Evolutionary conservation across 75 land plant species (phyloP), one percentile per base, ranked within the genome.

Genomic region (Picea glauca): DNA sequence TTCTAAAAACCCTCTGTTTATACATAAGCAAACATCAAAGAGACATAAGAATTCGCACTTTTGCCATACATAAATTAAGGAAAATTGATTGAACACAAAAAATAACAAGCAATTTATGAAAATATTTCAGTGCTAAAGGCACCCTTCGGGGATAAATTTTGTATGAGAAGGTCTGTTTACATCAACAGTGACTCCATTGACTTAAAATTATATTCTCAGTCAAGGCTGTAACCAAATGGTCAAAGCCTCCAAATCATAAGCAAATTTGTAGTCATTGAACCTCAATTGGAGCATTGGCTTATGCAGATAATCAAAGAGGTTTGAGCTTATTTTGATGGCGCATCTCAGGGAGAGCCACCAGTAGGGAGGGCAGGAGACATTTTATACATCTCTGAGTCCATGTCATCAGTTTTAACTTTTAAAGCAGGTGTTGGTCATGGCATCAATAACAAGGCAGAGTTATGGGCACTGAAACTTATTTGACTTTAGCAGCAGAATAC

Each of bases 1-100:
- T 96, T 23, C 88, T 87, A 54, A 87, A 96, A 12, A 96, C 98
- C 77, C 87, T 91, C 93, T 93, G 82, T 75, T 56, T 12, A 58
- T 67, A 60, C 74, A 33, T 35, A n/a, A 40, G 8, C 58, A 23
- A 79, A 8, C 11, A 31, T 13, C 35, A 43, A 15, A 32, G 3
- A 31, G 17, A 54, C 56, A 23, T 76, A 76, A 64, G 50, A 64
- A 61, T 2, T 33, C 31, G 1, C 13, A 30, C 46, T 50, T 20
- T 75, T 77, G 78, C 1, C 13, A 21, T 58, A 57, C 13, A 2
- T n/a, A 54, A 21, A 15, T 15, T 18, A 75, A 26, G 20, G 32
- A 58, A 54, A 75, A 58, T 30, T 4, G 17, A 30, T 15, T 58
- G 35, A 75, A 75, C 6, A 58, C 14, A 58, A 73, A 73, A 14